phyloP scores from a whole-genome alignment of 192 early-diverging fungal species.

The Rhizophagus clarus region DNA sequence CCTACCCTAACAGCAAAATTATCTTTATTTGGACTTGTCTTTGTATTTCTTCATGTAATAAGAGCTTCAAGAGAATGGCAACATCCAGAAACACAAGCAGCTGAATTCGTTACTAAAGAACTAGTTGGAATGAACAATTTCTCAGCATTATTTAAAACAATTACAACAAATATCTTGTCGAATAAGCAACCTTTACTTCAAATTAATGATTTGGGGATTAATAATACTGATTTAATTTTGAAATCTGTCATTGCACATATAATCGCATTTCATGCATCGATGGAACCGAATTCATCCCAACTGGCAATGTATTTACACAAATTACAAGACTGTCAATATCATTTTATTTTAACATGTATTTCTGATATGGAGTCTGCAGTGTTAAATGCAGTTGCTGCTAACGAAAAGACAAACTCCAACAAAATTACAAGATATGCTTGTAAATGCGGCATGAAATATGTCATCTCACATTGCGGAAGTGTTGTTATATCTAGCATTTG shows the following conservation, averaged over 20 bases:
- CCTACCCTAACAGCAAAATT: not conserved
- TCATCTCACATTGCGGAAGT: conserved; percentile 25
- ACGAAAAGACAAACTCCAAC: not conserved
- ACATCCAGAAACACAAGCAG: not conserved
- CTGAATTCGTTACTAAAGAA: not conserved
- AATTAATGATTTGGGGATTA: not conserved
- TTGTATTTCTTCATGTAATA: not conserved
- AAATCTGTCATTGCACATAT: conserved; percentile 26
- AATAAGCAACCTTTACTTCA: conserved; percentile 25
- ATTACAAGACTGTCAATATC: not conserved
- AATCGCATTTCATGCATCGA: conserved; percentile 21
- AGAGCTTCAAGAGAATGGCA: conserved; percentile 18
- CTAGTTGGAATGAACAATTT: not conserved
- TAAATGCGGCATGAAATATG: conserved; percentile 25
- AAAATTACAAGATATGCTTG: not conserved
- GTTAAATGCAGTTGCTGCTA: not conserved
- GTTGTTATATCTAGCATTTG: not conserved
- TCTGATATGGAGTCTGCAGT: conserved; percentile 5
- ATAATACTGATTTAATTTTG: conserved; percentile 20
- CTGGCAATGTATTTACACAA: conserved; percentile 18
- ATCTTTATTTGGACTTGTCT: conserved; percentile 13
- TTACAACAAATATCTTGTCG: not conserved
- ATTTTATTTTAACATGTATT: conserved; percentile 14
- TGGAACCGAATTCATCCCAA: conserved; percentile 18
- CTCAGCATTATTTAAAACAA: not conserved